Conservation (phyloP, 148 eudicot genomes). For the Beta vulgaris region DNA sequence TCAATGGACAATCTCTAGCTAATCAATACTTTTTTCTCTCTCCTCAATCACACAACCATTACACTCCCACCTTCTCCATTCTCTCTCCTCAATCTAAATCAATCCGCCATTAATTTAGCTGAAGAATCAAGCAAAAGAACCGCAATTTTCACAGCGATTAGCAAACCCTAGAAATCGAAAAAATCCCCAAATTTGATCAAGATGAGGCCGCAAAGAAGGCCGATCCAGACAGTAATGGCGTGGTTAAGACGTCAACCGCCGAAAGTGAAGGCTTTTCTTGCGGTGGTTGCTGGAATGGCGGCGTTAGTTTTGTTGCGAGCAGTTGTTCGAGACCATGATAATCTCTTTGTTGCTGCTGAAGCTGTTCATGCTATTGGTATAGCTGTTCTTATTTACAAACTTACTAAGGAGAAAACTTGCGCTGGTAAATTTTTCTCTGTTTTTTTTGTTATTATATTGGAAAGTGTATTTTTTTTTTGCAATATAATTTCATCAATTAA, state of each 20-base stretch:
- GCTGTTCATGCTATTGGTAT: constrained; percentile 84
- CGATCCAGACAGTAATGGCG: constrained; percentile 55
- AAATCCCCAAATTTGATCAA: background rate
- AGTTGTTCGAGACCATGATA: constrained; percentile 83
- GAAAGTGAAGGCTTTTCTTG: constrained; percentile 84
- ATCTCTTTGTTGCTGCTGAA: constrained; percentile 85
- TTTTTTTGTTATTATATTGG: background rate
- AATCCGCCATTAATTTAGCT: background rate
- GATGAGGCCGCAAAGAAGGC: constrained; percentile 65
- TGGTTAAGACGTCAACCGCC: constrained; percentile 88
- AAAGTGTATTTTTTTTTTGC: no score
- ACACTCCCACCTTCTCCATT: background rate
- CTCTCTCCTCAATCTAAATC: background rate
- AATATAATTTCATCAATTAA: background rate
- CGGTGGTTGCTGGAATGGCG: constrained; percentile 71
- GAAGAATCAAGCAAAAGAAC: no score
- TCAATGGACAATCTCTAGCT: no score
- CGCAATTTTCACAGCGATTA: no score
- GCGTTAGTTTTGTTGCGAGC: constrained; percentile 59
- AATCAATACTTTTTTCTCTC: background rate
- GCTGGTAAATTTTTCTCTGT: constrained; percentile 47
- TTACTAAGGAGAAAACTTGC: constrained; percentile 83
- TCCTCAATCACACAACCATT: background rate
- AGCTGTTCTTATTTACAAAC: constrained; percentile 74
- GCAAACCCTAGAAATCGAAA: background rate